Base-by-base conservation (phyloP, 352 stramenopile species). In the Globisporangium megalacanthum region DNA sequence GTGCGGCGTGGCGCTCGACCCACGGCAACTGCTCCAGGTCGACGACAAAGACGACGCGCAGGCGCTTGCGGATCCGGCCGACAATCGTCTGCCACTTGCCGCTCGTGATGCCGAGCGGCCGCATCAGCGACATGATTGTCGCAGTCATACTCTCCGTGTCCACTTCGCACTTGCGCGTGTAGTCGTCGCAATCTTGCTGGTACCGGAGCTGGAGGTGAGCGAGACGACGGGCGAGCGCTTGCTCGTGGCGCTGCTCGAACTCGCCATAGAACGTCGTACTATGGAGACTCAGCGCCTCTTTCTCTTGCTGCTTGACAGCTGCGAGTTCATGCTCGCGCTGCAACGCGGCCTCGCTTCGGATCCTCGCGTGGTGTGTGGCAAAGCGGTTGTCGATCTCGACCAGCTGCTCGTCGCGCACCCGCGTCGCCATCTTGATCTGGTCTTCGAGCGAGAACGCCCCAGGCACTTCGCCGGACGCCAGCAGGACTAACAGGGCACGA, bases 71-170 rank as follows among this genome's bases (percentile, higher is more conserved):
- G 52, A 88, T 72, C 0, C 77, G 69, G 35, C 80, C 68, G 2
- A 90, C 64, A 29, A 84, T 79, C 36, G 79, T 74, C 39, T 86
- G 73, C 79, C 79, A 90, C 22, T 84, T 85, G 3, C 76, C 79
- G 22, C 75, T 90, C 0, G 77, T 88, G 11, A 86, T 81, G 6
- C 79, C 79, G 1, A 90, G 59, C 13, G 79, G 79, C 19, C 79
- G 71, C 56, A 86, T 90, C 11, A 90, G 59, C 11, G 79, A 81
- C 79, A 90, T 90, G 62, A 90, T 84, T 4, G 74, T 90, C 4
- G 77, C 72, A 6, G 75, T 83, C 8, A 88, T 68, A 31, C 72
- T 88, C 60, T 90, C 79, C 11, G 70, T 90, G 52, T 90, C 79
- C 6, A 90, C 79, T 63, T 90, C 77, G 13, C 75, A 73, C 41